Evolutionary conservation across 805 yeast species (phyloP), one percentile per base, ranked within the genome.

Genomic region (Limtongozyma cylindracea): DNA sequence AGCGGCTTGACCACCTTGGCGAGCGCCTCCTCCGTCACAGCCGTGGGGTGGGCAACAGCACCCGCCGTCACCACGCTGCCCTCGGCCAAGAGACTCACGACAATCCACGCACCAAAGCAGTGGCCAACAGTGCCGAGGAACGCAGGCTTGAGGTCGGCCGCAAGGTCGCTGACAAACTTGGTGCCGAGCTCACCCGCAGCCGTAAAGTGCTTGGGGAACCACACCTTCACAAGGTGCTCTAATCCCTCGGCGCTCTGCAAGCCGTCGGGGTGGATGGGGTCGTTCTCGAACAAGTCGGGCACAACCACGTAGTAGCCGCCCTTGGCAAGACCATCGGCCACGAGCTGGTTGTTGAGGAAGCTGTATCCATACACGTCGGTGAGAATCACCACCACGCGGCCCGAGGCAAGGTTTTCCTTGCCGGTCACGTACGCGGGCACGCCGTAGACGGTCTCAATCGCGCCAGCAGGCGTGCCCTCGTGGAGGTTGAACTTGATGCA

Each of bases 1-100:
- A 82, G 20, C 11, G 91, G 91, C 28, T 44, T 47, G 30, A 54
- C 61, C 31, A 82, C 40, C 2, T 48, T 57, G 23, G 52, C 59
- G 21, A 77, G 53, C 35, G 73, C 91, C 18, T 64, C 80, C 16
- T 56, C 53, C 8, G 53, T 27, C 10, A 74, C 67, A 28, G 70
- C 56, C 3, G 91, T 70, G 5, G 95, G 94, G 44, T 82, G 95
- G 6, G 88, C 88, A 29, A 62, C 43, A 10, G 84, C 91, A 34
- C 61, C 77, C 10, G 55, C 72, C 28, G 61, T 59, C 17, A 60
- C 55, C 6, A 34, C 20, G 13, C 58, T 57, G 19, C 41, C 53
- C 13, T 34, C 35, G 5, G 53, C 39, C 15, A 61, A 40, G 25
- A 66, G 58, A 27, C 56, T 63, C 25, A 72, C 33, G 16, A 60